These are phyloP conservation scores for Borealophlyctis nickersoniae DNA, from an alignment of 192 early-diverging fungal species.

Conservation along the genomic window DNA sequence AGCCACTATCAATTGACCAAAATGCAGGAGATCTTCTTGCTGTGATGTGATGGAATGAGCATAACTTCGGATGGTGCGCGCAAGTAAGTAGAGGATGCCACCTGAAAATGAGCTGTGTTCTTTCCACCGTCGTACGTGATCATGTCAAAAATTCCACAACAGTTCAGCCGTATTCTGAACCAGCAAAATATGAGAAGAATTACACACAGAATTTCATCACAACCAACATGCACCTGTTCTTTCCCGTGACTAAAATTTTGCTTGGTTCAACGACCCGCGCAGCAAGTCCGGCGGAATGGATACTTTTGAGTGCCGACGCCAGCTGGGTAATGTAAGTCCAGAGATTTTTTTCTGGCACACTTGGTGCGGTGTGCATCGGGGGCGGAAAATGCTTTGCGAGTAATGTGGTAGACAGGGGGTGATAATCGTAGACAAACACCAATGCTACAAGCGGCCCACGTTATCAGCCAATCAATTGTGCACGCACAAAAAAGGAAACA, in stretches of 20 bases:
- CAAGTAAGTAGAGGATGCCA: conserved; percentile 14
- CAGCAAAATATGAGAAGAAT: conserved; percentile 4
- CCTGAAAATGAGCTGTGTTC: conserved; percentile 58
- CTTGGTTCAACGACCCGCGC: conserved; percentile 72
- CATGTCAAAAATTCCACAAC: conserved; percentile 73
- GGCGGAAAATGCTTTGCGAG: conserved; percentile 65
- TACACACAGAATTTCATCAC: conserved; percentile 40
- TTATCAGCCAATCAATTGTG: too few species aligned
- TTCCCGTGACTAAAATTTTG: conserved; percentile 81
- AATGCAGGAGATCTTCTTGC: conserved; percentile 81
- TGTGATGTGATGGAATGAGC: conserved; percentile 22
- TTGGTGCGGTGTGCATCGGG: conserved; percentile 9
- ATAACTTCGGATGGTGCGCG: not conserved
- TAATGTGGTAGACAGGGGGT: conserved; percentile 76
- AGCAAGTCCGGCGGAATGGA: conserved; percentile 81
- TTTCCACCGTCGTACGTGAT: conserved; percentile 69
- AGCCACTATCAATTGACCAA: conserved; percentile 75
- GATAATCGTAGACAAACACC: conserved; percentile 94
- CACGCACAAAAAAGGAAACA: not conserved
- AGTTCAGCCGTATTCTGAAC: conserved; percentile 64
- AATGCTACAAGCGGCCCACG: too few species aligned
- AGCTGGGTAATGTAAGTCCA: conserved; percentile 85
- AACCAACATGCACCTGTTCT: conserved; percentile 78
- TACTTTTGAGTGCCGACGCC: conserved; percentile 69
- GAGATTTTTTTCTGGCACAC: conserved; percentile 65